Percentiles rank a stretch among this genome's conserved stretches.
Evolutionary conservation across 176 grass and related monocot species (phyloP).

Genomic region (Ensete ventricosum): DNA sequence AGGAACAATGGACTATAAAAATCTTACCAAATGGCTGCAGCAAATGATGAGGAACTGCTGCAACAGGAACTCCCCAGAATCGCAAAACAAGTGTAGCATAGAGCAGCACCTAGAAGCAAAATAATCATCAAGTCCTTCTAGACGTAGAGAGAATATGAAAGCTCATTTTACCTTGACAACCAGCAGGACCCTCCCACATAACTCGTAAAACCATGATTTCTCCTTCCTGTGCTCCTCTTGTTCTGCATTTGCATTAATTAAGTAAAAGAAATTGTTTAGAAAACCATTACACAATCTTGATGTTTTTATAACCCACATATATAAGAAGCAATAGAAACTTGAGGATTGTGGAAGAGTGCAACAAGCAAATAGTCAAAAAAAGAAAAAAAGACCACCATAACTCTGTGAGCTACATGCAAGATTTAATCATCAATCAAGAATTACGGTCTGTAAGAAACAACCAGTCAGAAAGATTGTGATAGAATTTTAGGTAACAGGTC

Average conservation of each 20-base stretch:
- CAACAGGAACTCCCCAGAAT: slow-evolving; percentile 67
- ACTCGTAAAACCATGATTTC: slow-evolving; percentile 43
- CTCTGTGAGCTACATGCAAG: neutral
- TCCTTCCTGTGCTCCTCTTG: slow-evolving; percentile 56
- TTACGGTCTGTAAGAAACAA: too few species aligned
- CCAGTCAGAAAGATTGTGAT: too few species aligned
- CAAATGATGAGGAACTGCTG: slow-evolving; percentile 70
- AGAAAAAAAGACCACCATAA: neutral
- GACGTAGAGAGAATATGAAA: neutral
- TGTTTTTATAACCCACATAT: neutral
- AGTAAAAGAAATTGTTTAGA: neutral
- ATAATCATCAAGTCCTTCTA: slow-evolving; percentile 16
- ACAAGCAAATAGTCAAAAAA: neutral
- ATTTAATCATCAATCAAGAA: too few species aligned
- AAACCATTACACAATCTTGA: neutral
- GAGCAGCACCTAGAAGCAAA: slow-evolving; percentile 51
- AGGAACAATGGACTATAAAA: neutral
- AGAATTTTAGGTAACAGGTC: too few species aligned
- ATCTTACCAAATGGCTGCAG: slow-evolving; percentile 81
- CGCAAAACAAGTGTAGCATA: slow-evolving; percentile 40
- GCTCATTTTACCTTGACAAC: slow-evolving; percentile 42
- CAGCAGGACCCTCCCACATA: slow-evolving; percentile 43
- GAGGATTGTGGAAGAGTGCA: neutral
- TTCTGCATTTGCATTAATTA: slow-evolving; percentile 28
- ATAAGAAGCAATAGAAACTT: too few species aligned